A percentile compares a stretch with the other conserved stretches of the same genome.
phyloP scores from a whole-genome alignment of 1,284 basidiomycete species.

The Malassezia sympodialis region DNA sequence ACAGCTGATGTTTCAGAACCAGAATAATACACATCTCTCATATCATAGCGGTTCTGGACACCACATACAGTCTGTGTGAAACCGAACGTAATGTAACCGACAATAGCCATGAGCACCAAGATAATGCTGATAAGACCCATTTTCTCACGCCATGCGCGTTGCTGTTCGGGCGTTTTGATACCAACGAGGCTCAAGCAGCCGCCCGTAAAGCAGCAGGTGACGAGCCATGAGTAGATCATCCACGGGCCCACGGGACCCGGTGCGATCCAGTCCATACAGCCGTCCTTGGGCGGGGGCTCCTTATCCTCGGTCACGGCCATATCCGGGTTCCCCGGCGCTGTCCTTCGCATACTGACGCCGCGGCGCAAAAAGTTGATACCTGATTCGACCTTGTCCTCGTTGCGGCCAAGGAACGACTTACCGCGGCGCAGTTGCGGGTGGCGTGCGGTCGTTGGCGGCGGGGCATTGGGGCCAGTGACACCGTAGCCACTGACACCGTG shows the following conservation, averaged over 20 bases:
- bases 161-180: slow-evolving; percentile 80
- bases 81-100: slow-evolving; percentile 98
- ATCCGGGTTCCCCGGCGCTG: slow-evolving; percentile 24
- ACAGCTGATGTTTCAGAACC: background rate
- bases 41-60: slow-evolving; percentile 41
- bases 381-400: slow-evolving; percentile 45
- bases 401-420: slow-evolving; percentile 45
- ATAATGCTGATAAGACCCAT: slow-evolving; percentile 84
- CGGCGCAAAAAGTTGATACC: slow-evolving; percentile 47
- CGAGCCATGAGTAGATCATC: slow-evolving; percentile 87
- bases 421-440: slow-evolving; percentile 36
- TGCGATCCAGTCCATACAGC: slow-evolving; percentile 26
- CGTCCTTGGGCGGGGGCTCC: slow-evolving; percentile 7
- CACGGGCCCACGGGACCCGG: slow-evolving; percentile 76
- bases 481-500: slow-evolving; percentile 46
- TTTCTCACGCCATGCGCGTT: slow-evolving; percentile 96
- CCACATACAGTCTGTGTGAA: slow-evolving; percentile 91
- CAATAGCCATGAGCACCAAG: slow-evolving; percentile 69
- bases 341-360: slow-evolving; percentile 41
- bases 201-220: slow-evolving; percentile 73
- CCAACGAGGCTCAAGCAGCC: slow-evolving; percentile 55
- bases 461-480: slow-evolving; percentile 27
- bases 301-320: slow-evolving; percentile 26
- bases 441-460: slow-evolving; percentile 24
- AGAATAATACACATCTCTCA: background rate